Evolutionary conservation across 495 filamentous ascomycete species (phyloP), one percentile per base, ranked within the genome.

Genomic region (Hypoxylon lienhwacheense): DNA sequence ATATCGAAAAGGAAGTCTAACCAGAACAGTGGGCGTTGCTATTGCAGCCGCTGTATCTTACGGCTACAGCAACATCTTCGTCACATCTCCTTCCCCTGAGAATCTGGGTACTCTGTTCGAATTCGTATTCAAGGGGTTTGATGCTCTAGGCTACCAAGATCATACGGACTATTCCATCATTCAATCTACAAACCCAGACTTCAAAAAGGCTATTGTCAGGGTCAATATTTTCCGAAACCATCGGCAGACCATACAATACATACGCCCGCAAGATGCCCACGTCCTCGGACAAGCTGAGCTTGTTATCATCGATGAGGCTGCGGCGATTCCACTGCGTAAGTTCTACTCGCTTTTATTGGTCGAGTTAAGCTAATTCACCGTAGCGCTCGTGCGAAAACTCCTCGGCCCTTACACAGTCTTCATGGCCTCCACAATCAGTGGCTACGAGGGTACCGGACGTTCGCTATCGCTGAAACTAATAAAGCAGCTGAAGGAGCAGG

Each of bases 351-450:
- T 28, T 31, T 15, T 7, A 1, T 7, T 5, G 2, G 1, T 46
- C 15, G 26, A 7, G 1, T 16, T 20, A 5, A 10, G 12, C 56
- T 60, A 53, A 60, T 16, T 22, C 4, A 15, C 12, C 19, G 17
- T 19, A 60, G 56, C 58, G 31, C 71, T 97, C 33, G 93, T 97
- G 8, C 81, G 85, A 55, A 97, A 96, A 67, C 78, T 99, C 22
- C 89, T 99, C 82, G 93, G 95, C 0, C 93, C 91, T n/a, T 99
- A 97, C 70, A 76, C 97, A 16, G 90, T 97, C 2, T 99, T 99
- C 74, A 99, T 99, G 95, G 90, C 95, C 3, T 97, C 93, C 1
- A 99, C 95, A 10, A 96, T 99, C 72, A 97, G 96, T 64, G 95
- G 95, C 44, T 99, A 99, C 66, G 95, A 99, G 73, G 95, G 95